Evolutionary conservation across 179 eudicot genomes (phyloP).

Genomic region (Nepenthes alata): DNA sequence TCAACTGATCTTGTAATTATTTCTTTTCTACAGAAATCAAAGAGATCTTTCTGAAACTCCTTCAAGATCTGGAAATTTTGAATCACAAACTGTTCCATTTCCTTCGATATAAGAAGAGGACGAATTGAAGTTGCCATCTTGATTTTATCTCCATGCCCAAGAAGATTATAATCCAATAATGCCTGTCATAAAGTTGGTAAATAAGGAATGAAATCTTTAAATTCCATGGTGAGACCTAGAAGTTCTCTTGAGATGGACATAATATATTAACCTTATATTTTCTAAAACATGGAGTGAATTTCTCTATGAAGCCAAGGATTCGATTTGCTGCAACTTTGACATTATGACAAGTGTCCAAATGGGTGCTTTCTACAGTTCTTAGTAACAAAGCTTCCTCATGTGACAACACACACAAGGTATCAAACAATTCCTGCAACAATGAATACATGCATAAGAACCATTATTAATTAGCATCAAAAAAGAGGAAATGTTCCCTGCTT

Average conservation of each 20-base stretch:
- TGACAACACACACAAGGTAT: conserved; percentile 45
- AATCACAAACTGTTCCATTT: conserved; percentile 42
- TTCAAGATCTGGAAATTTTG: conserved; percentile 50
- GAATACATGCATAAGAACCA: not conserved
- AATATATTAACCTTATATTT: conserved; percentile 57
- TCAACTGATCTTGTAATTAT: conserved; percentile 35
- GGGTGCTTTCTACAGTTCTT: conserved; percentile 38
- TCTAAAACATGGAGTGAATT: conserved; percentile 40
- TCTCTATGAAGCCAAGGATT: conserved; percentile 37
- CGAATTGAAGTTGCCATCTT: conserved; percentile 26
- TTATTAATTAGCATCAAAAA: not conserved
- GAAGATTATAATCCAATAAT: conserved; percentile 50
- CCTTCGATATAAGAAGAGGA: conserved; percentile 44
- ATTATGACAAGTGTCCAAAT: conserved; percentile 45
- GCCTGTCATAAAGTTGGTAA: conserved; percentile 28
- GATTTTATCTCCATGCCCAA: conserved; percentile 35
- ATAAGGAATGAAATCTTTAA: not conserved
- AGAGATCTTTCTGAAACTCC: conserved; percentile 40
- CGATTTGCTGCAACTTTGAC: conserved; percentile 33
- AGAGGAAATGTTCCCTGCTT: not conserved
- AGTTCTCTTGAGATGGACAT: not conserved
- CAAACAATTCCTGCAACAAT: conserved; percentile 72
- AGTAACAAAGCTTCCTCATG: conserved; percentile 65
- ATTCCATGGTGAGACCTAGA: not conserved
- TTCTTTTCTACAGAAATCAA: conserved; percentile 26